phyloP scores from a whole-genome alignment of 768 basidiomycete genomes.

The Boletus reticuloceps region DNA sequence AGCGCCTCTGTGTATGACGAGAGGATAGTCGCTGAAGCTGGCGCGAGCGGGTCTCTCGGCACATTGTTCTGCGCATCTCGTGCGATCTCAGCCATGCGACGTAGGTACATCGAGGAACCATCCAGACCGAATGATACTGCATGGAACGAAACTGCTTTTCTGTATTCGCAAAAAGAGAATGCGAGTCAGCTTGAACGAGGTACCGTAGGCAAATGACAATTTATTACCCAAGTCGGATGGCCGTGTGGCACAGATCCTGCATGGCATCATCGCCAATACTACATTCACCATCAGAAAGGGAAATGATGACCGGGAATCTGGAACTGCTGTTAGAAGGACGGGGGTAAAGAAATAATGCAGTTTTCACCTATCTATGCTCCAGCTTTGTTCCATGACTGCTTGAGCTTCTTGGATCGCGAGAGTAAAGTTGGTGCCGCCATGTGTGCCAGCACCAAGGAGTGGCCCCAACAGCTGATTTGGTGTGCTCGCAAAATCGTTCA shows the following conservation, averaged over 20 bases:
- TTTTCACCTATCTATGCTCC: constrained; percentile 49
- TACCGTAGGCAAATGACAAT: no score
- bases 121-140: constrained; percentile 53
- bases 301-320: constrained; percentile 12
- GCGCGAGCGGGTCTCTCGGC: constrained; percentile 38
- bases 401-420: constrained; percentile 39
- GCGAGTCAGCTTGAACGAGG: background rate
- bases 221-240: constrained; percentile 44
- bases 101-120: constrained; percentile 26
- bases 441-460: constrained; percentile 33
- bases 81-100: constrained; percentile 52
- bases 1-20: constrained; percentile 52
- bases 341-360: background rate
- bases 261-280: constrained; percentile 35
- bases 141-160: constrained; percentile 57
- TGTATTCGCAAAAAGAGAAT: constrained; percentile 13
- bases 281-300: constrained; percentile 45
- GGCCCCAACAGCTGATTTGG: constrained; percentile 43
- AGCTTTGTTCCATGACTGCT: constrained; percentile 40
- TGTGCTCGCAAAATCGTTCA: constrained; percentile 46
- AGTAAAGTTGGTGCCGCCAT: constrained; percentile 44
- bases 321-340: background rate
- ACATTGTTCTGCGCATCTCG: constrained; percentile 43
- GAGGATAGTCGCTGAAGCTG: constrained; percentile 29
- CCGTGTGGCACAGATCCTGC: constrained; percentile 40